Percentiles rank a stretch among this genome's conserved stretches.
phyloP scores from a whole-genome alignment of 257 asterid species.

The Gentiana straminea region DNA sequence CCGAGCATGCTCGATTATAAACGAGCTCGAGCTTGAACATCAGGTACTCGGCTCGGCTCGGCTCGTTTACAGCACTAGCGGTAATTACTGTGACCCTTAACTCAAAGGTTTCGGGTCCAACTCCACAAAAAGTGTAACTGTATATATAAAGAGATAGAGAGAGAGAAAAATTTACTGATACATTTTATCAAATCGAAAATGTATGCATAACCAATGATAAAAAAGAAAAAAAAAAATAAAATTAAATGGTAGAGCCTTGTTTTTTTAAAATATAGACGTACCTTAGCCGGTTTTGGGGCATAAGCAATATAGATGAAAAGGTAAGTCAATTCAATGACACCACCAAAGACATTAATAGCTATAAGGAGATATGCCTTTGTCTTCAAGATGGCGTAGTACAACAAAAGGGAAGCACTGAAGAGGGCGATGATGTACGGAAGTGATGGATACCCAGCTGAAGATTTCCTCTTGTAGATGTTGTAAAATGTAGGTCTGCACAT shows the following conservation, averaged over 20 bases:
- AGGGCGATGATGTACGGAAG: too few relatives aligned
- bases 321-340: slow-evolving; percentile 18
- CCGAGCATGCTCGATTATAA: too few relatives aligned
- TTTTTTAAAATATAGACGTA: not conserved
- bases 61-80: too few relatives aligned
- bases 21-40: too few relatives aligned
- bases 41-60: too few relatives aligned
- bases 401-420: too few relatives aligned
- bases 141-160: too few relatives aligned
- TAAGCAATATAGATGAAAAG: slow-evolving; percentile 29
- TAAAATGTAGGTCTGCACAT: slow-evolving; percentile 48
- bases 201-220: not conserved
- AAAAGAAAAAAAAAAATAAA: not conserved
- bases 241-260: not conserved
- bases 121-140: too few relatives aligned
- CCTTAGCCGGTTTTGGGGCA: slow-evolving; percentile 42
- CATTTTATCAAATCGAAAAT: not conserved
- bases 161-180: not conserved
- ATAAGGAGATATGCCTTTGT: slow-evolving; percentile 43
- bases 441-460: not conserved
- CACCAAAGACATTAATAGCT: slow-evolving; percentile 32
- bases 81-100: too few relatives aligned
- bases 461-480: slow-evolving; percentile 47
- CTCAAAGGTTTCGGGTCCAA: too few relatives aligned
- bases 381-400: slow-evolving; percentile 40